Conservation (phyloP, 768 basidiomycete genomes). For the Leccinum truebloodii region DNA sequence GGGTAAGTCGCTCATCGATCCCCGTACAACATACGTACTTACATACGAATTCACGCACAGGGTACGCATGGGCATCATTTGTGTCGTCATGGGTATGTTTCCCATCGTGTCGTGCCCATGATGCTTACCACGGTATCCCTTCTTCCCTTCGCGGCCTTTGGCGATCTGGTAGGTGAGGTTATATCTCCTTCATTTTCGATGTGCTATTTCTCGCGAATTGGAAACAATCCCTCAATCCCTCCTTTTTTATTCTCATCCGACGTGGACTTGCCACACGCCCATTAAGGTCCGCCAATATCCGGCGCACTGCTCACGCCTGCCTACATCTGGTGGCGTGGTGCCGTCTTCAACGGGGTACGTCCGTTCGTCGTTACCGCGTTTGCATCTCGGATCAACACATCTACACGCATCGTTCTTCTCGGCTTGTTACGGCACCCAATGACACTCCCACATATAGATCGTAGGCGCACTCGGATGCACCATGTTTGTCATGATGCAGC, state of each 20-base stretch:
- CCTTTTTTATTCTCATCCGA: neutral
- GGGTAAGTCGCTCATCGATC: slow-evolving; percentile 35
- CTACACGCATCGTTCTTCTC: neutral
- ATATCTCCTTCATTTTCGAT: neutral
- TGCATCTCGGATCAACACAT: neutral
- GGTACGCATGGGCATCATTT: slow-evolving; percentile 51
- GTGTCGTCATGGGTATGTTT: slow-evolving; percentile 43
- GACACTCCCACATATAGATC: slow-evolving; percentile 18
- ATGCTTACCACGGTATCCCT: neutral
- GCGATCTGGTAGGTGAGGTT: slow-evolving; percentile 24
- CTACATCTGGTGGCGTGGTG: slow-evolving; percentile 61
- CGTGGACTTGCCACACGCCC: neutral
- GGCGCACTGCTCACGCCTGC: slow-evolving; percentile 53
- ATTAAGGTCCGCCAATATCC: slow-evolving; percentile 52
- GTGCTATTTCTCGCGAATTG: neutral
- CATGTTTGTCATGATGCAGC: slow-evolving; percentile 30
- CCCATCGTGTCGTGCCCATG: neutral
- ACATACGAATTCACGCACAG: slow-evolving; percentile 15
- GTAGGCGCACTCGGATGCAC: slow-evolving; percentile 23
- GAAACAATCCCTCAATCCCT: neutral
- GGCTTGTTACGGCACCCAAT: neutral
- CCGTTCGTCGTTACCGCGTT: neutral
- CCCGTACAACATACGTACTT: neutral
- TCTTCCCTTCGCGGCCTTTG: slow-evolving; percentile 19
- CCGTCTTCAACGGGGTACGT: slow-evolving; percentile 50